Evolutionary conservation across 177 flowering plant species (phyloP), one percentile per base, ranked within the genome.

Genomic region (Vitis hybrid): DNA sequence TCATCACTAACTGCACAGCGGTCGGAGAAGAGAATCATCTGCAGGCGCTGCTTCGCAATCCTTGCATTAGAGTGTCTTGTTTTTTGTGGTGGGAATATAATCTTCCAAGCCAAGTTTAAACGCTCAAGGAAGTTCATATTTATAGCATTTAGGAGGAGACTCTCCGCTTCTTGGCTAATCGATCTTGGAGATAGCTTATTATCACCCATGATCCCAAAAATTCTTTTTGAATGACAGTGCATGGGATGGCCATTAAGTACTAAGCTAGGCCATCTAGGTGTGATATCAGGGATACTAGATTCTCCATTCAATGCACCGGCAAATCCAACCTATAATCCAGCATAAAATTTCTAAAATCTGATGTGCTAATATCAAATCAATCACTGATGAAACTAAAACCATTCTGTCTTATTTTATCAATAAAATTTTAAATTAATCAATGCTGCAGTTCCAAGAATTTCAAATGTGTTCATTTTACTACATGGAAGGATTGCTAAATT

Each of bases 11-110:
- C 98, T 49, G 93, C 97, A 80, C 99, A 95, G 50, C 99, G 78
- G 60, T 95, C 99, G 18, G 99, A 93, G 86, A 90, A 95, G 70
- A 95, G 95, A 66, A 95, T 95, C 99, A 95, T 95, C 86, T 91
- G 89, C 72, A 95, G 73, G 2, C 98, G 86, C 75, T 95, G 97
- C 80, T 95, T 93, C 60, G 99, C 99, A 21, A 90, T 87, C 56
- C 71, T 86, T 16, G 99, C 99, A 79, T 90, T 91, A 6, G 99
- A 89, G 79, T 70, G 86, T 74, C 78, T 81, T 11, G 83, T 30
- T 21, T 80, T 52, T 51, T 81, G 75, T 40, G 99, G 73, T 24
- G 99, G 99, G 73, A 92, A 95, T 5, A 95, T 30, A 59, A 95
- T 90, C 82, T 86, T 92, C 99, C 98, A 93, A 2, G 99, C 99